phyloP scores from a whole-genome alignment of 73 alveolate genomes.

The Paramecium sonneborni region DNA sequence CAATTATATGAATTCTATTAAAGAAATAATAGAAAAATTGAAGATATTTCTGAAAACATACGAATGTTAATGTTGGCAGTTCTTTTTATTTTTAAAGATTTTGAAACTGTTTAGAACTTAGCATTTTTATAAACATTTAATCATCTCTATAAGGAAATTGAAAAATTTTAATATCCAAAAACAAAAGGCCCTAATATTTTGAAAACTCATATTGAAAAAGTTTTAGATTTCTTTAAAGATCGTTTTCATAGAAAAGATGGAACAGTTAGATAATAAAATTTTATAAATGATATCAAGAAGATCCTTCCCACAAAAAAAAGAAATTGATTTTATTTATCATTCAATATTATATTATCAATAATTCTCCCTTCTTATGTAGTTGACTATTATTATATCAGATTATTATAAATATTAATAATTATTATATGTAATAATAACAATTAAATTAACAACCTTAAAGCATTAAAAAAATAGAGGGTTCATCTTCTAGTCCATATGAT shows the following conservation, averaged over 20 bases:
- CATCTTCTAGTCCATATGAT: slow-evolving; percentile 4
- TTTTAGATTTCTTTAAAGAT: neutral
- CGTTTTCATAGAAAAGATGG: neutral
- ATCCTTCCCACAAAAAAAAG: neutral
- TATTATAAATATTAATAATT: neutral
- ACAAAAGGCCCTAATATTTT: neutral
- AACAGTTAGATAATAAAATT: neutral
- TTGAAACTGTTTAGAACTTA: neutral
- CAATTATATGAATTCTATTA: neutral
- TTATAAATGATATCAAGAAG: neutral
- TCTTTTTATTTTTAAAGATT: neutral
- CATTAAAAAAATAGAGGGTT: neutral
- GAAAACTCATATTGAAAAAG: neutral
- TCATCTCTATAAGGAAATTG: neutral
- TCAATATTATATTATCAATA: too few relatives aligned
- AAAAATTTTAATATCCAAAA: neutral
- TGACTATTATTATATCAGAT: too few relatives aligned
- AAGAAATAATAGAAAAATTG: neutral
- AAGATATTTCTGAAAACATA: neutral
- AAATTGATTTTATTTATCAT: neutral
- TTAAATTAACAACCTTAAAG: neutral
- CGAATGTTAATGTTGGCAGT: neutral
- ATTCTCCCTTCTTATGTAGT: too few relatives aligned
- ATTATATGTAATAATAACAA: neutral
- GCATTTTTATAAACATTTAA: neutral